Evolutionary conservation across 2,329 filamentous ascomycete species (phyloP).

Genomic region (Monosporascus sp.): DNA sequence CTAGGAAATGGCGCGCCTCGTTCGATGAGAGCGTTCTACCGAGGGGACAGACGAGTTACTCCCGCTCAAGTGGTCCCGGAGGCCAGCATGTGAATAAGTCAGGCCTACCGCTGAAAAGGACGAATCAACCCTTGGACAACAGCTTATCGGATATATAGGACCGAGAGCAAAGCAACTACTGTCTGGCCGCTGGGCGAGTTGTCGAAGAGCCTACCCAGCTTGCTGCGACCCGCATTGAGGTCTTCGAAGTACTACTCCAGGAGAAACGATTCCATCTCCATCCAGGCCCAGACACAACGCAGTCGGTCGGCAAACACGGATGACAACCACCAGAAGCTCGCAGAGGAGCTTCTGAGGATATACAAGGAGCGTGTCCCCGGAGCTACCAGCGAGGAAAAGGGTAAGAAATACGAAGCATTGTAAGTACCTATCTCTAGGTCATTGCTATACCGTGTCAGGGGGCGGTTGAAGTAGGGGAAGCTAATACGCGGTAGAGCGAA

Average conservation of each 20-base stretch:
- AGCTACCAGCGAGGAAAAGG: constrained; percentile 39
- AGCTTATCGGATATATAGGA: constrained; percentile 30
- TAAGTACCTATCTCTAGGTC: constrained; percentile 24
- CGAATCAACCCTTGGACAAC: not conserved
- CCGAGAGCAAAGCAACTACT: constrained; percentile 54
- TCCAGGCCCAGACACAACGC: constrained; percentile 50
- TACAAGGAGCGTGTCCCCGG: constrained; percentile 42
- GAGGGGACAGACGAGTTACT: constrained; percentile 46
- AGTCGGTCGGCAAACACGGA: constrained; percentile 46
- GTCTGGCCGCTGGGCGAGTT: constrained; percentile 45
- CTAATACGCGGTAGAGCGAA: constrained; percentile 34
- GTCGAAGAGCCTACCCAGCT: constrained; percentile 36
- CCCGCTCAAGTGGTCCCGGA: constrained; percentile 55
- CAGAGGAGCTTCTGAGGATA: constrained; percentile 42
- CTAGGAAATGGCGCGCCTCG: constrained; percentile 44
- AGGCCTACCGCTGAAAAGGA: constrained; percentile 7
- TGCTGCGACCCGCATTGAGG: constrained; percentile 42
- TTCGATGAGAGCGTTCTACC: constrained; percentile 42
- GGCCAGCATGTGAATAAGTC: constrained; percentile 61
- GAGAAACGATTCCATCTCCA: constrained; percentile 45
- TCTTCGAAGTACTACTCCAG: constrained; percentile 49
- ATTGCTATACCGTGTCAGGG: not conserved
- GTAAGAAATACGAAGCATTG: constrained; percentile 43
- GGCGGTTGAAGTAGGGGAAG: not conserved
- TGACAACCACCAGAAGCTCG: constrained; percentile 46